phyloP scores from a whole-genome alignment of 805 yeast species.

The Aciculoconidium aculeatum region DNA sequence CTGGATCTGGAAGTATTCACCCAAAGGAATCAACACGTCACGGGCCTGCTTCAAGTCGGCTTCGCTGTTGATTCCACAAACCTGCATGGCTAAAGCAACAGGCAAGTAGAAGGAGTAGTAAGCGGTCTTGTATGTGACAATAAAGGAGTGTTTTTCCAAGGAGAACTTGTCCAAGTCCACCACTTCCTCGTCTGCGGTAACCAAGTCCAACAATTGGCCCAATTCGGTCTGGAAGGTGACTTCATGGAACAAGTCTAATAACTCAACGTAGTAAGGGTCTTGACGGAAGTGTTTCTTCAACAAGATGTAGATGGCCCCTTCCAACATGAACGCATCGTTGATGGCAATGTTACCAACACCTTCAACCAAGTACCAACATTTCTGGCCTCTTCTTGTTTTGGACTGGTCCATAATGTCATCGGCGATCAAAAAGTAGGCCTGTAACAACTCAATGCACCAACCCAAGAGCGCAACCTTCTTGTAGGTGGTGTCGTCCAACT shows the following conservation, averaged over 20 bases:
- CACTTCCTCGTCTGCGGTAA: slow-evolving; percentile 94
- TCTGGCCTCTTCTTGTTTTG: slow-evolving; percentile 96
- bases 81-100: slow-evolving; percentile 92
- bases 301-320: slow-evolving; percentile 85
- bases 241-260: slow-evolving; percentile 92
- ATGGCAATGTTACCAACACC: slow-evolving; percentile 91
- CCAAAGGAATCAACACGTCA: slow-evolving; percentile 86
- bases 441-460: slow-evolving; percentile 91
- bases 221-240: slow-evolving; percentile 96
- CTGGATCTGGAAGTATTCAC: slow-evolving; percentile 98
- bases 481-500: slow-evolving; percentile 64
- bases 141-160: slow-evolving; percentile 85
- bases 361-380: slow-evolving; percentile 88
- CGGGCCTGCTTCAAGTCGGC: slow-evolving; percentile 81
- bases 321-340: slow-evolving; percentile 95
- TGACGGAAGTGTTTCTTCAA: slow-evolving; percentile 82
- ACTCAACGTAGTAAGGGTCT: slow-evolving; percentile 80
- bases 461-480: slow-evolving; percentile 84
- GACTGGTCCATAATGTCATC: slow-evolving; percentile 98
- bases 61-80: slow-evolving; percentile 71
- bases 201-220: slow-evolving; percentile 91
- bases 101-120: slow-evolving; percentile 96
- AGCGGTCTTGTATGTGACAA: slow-evolving; percentile 95
- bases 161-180: slow-evolving; percentile 87
- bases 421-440: slow-evolving; percentile 94